Conservation (phyloP, 2,329 filamentous ascomycete species). For the Zalaria sp. region DNA sequence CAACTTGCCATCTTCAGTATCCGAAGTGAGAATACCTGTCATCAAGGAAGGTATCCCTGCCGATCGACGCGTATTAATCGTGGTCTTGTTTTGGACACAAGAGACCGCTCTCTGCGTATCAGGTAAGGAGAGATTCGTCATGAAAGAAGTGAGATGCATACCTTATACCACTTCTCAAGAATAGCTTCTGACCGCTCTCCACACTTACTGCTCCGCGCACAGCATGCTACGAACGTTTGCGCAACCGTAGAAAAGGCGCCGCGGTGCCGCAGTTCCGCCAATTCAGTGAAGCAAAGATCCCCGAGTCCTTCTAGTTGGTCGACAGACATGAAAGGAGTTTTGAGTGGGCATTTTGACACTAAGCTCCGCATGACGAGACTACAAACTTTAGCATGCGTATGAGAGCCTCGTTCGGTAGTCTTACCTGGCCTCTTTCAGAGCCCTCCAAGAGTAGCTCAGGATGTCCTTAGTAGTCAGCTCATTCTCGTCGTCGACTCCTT, state of each 20-base stretch:
- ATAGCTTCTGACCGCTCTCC: neutral
- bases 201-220: constrained; percentile 37
- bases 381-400: constrained; percentile 9
- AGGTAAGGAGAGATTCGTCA: neutral
- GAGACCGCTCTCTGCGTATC: constrained; percentile 42
- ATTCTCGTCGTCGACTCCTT: constrained; percentile 60
- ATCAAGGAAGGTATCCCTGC: constrained; percentile 84
- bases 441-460: constrained; percentile 87
- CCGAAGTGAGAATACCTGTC: constrained; percentile 62
- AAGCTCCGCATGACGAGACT: constrained; percentile 53
- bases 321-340: constrained; percentile 8
- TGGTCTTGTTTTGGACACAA: constrained; percentile 61
- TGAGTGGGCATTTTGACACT: constrained; percentile 11
- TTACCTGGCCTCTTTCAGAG: constrained; percentile 84
- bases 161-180: constrained; percentile 53
- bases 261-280: constrained; percentile 71
- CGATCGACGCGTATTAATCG: constrained; percentile 72
- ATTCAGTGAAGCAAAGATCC: constrained; percentile 63
- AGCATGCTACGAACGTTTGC: constrained; percentile 72
- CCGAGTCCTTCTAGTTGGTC: constrained; percentile 53
- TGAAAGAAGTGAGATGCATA: constrained; percentile 5
- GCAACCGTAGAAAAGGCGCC: constrained; percentile 91
- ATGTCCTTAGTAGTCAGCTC: constrained; percentile 75
- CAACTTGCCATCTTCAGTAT: constrained; percentile 35
- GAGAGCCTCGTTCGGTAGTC: neutral